Conservation (phyloP, 192 early-diverging fungal species). For the Mortierella claussenii region DNA sequence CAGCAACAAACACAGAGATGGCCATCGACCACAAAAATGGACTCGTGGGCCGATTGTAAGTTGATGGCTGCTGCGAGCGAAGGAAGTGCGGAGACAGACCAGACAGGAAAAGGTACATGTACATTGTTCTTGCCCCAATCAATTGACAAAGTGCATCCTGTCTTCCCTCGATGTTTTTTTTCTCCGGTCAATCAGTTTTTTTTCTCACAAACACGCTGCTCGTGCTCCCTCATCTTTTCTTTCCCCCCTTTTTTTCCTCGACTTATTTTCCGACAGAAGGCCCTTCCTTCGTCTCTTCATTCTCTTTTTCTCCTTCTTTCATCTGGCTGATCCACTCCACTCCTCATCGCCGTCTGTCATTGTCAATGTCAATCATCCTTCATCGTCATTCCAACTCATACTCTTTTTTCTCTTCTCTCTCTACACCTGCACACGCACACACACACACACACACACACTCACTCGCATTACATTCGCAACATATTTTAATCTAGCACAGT, state of each 20-base stretch:
- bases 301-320: slow-evolving; percentile 5
- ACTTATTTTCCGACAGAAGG: neutral
- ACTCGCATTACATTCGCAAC: too few relatives aligned
- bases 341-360: neutral
- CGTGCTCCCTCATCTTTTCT: slow-evolving; percentile 1
- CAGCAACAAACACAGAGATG: neutral
- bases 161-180: slow-evolving; percentile 9
- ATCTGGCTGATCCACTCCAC: neutral
- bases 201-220: slow-evolving; percentile 12
- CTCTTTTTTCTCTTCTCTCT: neutral
- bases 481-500: neutral
- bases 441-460: neutral
- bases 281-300: neutral
- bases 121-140: too few relatives aligned
- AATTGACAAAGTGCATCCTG: too few relatives aligned
- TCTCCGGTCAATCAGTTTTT: slow-evolving; percentile 18
- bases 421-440: neutral
- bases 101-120: too few relatives aligned
- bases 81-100: too few relatives aligned
- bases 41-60: too few relatives aligned
- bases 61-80: too few relatives aligned
- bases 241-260: slow-evolving; percentile 8
- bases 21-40: too few relatives aligned
- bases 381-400: neutral
- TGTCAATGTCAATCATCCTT: neutral